A percentile compares a stretch with the other conserved stretches of the same genome.
Conservation (phyloP, 2,329 filamentous ascomycete species). For the Fusarium mundagurra region DNA sequence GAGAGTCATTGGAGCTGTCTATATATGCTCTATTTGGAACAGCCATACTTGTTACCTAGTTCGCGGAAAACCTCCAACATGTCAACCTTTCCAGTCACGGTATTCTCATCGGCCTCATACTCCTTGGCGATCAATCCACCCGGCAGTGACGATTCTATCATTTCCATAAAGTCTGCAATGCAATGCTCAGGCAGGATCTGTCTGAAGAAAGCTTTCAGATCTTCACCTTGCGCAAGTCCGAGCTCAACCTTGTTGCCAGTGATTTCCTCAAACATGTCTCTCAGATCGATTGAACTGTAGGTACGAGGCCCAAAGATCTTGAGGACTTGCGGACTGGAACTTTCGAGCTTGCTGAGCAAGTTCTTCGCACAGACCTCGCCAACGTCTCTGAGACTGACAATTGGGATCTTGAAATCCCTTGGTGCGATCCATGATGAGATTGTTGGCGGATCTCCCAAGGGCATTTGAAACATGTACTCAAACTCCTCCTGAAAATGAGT, state of each 20-base stretch:
- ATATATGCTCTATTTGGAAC: neutral
- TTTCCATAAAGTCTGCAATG: constrained; percentile 41
- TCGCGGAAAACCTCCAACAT: constrained; percentile 36
- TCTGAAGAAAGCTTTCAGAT: constrained; percentile 36
- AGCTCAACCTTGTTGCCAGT: constrained; percentile 37
- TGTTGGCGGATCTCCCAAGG: constrained; percentile 27
- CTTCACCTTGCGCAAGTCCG: constrained; percentile 29
- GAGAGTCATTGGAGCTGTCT: too few relatives aligned
- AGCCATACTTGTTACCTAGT: neutral
- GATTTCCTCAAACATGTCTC: constrained; percentile 38
- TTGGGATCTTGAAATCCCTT: constrained; percentile 41
- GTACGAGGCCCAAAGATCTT: constrained; percentile 42
- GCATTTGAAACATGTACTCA: constrained; percentile 24
- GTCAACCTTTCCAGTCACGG: constrained; percentile 36
- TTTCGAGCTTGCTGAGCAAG: constrained; percentile 22
- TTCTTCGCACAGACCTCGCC: constrained; percentile 36
- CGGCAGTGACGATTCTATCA: constrained; percentile 39
- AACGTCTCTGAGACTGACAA: constrained; percentile 46
- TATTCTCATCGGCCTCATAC: constrained; percentile 35
- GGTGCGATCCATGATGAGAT: constrained; percentile 42
- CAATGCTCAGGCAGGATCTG: constrained; percentile 31
- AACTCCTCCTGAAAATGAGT: constrained; percentile 38
- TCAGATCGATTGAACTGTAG: constrained; percentile 44
- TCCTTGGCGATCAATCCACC: constrained; percentile 42
- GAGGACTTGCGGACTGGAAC: constrained; percentile 15